Percentiles rank a stretch among this genome's conserved stretches.
Evolutionary conservation across 1,139 yeast species (phyloP).

Genomic region (Yamadazyma triangularis): DNA sequence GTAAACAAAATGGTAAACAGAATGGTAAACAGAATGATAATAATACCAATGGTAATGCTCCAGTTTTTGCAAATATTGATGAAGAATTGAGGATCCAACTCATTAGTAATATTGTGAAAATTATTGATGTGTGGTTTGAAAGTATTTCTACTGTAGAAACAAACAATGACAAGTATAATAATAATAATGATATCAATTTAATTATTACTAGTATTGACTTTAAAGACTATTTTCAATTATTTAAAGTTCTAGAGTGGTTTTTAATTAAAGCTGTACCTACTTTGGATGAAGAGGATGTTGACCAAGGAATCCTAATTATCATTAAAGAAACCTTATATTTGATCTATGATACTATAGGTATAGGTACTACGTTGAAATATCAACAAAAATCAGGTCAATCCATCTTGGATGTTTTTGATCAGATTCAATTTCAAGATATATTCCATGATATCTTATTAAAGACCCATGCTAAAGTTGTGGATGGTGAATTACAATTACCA

Average conservation of each 20-base stretch:
- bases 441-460: slow-evolving; percentile 20
- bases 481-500: slow-evolving; percentile 12
- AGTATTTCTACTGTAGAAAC: neutral
- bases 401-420: slow-evolving; percentile 8
- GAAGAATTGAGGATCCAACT: slow-evolving; percentile 23
- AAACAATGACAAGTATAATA: neutral
- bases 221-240: slow-evolving; percentile 12
- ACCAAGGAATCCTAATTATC: slow-evolving; percentile 16
- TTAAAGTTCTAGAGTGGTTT: slow-evolving; percentile 13
- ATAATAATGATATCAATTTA: slow-evolving; percentile 1
- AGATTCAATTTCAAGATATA: slow-evolving; percentile 20
- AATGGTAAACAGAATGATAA: slow-evolving; percentile 5
- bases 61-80: slow-evolving; percentile 19
- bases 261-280: slow-evolving; percentile 14
- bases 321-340: slow-evolving; percentile 26
- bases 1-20: too few relatives aligned
- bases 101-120: slow-evolving; percentile 21
- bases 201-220: neutral
- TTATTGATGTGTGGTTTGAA: slow-evolving; percentile 21
- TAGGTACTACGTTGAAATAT: neutral
- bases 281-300: slow-evolving; percentile 14
- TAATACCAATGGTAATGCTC: slow-evolving; percentile 1
- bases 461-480: slow-evolving; percentile 17
- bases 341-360: slow-evolving; percentile 15
- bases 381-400: neutral